phyloP scores from a whole-genome alignment of 2,329 filamentous ascomycete species.

The Aspergillus terreus region DNA sequence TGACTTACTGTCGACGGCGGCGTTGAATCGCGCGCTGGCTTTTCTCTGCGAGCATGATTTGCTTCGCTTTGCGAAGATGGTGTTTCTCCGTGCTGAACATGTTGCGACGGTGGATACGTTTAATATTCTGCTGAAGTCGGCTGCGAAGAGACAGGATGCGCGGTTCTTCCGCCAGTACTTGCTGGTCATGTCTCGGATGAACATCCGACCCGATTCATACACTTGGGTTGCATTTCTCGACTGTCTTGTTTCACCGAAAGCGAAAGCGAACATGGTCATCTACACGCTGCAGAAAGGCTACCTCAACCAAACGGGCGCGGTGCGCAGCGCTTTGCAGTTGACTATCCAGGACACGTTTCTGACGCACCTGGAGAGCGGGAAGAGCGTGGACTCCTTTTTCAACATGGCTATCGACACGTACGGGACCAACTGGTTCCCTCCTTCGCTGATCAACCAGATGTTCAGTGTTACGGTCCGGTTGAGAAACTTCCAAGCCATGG shows the following conservation, averaged over 20 bases:
- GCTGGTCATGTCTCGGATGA: slow-evolving; percentile 33
- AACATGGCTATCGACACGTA: slow-evolving; percentile 33
- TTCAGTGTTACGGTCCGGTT: slow-evolving; percentile 28
- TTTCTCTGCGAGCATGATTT: slow-evolving; percentile 35
- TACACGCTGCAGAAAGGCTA: slow-evolving; percentile 31
- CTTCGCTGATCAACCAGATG: slow-evolving; percentile 35
- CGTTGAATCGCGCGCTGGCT: slow-evolving; percentile 38
- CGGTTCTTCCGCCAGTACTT: slow-evolving; percentile 37
- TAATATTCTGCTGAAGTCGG: slow-evolving; percentile 41
- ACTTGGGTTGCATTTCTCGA: slow-evolving; percentile 43
- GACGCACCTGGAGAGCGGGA: slow-evolving; percentile 30
- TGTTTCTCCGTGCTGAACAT: slow-evolving; percentile 35
- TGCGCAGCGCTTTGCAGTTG: slow-evolving; percentile 24
- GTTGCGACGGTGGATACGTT: slow-evolving; percentile 39
- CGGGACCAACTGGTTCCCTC: slow-evolving; percentile 36
- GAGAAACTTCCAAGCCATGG: slow-evolving; percentile 23
- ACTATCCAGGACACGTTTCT: slow-evolving; percentile 32
- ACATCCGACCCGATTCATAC: slow-evolving; percentile 36
- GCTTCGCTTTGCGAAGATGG: slow-evolving; percentile 24
- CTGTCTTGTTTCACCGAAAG: slow-evolving; percentile 21
- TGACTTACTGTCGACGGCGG: slow-evolving; percentile 35
- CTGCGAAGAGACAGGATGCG: slow-evolving; percentile 38
- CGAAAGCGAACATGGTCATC: slow-evolving; percentile 27
- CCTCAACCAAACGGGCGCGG: slow-evolving; percentile 19
- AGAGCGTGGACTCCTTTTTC: slow-evolving; percentile 35